Percentiles rank a stretch among this genome's conserved stretches.
Evolutionary conservation across 495 filamentous ascomycete species (phyloP).

Genomic region (Trichocladium uniseriatum): DNA sequence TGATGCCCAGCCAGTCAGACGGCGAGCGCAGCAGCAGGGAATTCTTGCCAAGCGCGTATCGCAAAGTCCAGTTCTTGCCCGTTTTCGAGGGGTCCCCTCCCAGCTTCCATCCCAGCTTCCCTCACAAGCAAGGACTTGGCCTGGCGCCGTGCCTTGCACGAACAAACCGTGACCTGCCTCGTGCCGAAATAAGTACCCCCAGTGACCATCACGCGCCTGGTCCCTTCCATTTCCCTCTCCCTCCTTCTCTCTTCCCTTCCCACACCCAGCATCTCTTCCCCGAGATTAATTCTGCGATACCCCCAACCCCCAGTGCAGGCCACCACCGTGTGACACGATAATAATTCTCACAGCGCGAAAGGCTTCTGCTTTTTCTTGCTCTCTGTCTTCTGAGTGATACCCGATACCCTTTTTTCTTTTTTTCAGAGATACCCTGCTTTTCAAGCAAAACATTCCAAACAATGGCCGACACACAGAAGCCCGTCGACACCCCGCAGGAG

Average conservation of each 20-base stretch:
- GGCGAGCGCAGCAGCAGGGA: neutral
- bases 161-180: slow-evolving; percentile 6
- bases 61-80: no score
- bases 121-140: no score
- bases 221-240: slow-evolving; percentile 14
- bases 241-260: slow-evolving; percentile 15
- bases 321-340: slow-evolving; percentile 27
- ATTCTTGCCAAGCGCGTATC: no score
- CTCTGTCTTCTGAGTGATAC: slow-evolving; percentile 40
- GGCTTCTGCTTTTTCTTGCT: slow-evolving; percentile 29
- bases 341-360: slow-evolving; percentile 12
- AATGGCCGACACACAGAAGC: slow-evolving; percentile 44
- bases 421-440: slow-evolving; percentile 33
- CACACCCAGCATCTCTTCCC: slow-evolving; percentile 16
- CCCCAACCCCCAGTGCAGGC: slow-evolving; percentile 22
- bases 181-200: slow-evolving; percentile 23
- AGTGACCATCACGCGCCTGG: slow-evolving; percentile 13
- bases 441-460: slow-evolving; percentile 15
- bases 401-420: slow-evolving; percentile 38
- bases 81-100: slow-evolving; percentile 4
- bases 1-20: slow-evolving; percentile 3
- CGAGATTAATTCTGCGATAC: slow-evolving; percentile 18
- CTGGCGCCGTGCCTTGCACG: no score
- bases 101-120: no score
- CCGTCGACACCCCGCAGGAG: slow-evolving; percentile 36